phyloP scores from a whole-genome alignment of 345 rosid species.

The Euphorbia peplus region DNA sequence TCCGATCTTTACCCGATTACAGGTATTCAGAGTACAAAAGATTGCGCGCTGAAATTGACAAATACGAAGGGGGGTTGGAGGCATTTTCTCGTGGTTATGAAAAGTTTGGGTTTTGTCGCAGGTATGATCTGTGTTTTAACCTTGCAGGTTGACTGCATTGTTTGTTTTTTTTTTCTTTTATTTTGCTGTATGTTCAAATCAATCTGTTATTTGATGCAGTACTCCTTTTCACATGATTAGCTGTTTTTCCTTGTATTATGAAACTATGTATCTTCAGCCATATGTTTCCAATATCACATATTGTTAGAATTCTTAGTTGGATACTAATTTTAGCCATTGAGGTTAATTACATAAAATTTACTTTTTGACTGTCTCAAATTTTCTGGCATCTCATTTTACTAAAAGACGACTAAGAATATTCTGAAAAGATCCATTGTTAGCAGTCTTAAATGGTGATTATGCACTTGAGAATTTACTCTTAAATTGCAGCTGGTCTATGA shows the following conservation, averaged over 20 bases:
- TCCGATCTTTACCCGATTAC: conserved; percentile 17
- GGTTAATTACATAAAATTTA: not conserved
- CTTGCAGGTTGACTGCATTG: not conserved
- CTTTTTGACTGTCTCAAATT: not conserved
- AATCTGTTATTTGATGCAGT: not conserved
- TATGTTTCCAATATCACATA: not conserved
- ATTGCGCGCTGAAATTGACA: conserved; percentile 66
- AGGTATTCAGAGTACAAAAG: conserved; percentile 69
- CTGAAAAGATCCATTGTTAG: not conserved
- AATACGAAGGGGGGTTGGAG: conserved; percentile 85
- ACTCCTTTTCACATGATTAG: conserved; percentile 5
- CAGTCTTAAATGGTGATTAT: not conserved
- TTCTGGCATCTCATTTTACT: not conserved
- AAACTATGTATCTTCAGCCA: conserved; percentile 1
- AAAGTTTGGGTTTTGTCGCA: conserved; percentile 76
- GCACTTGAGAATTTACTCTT: not conserved
- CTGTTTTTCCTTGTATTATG: not conserved
- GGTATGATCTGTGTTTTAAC: conserved; percentile 39
- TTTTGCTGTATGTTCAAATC: not conserved
- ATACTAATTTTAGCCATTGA: not conserved
- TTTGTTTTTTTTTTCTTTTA: not conserved
- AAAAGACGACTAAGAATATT: not conserved
- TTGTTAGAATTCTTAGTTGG: not conserved
- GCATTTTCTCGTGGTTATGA: conserved; percentile 92
- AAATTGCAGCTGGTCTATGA: not conserved